These are phyloP conservation scores for Saturnispora halmiae DNA, from an alignment of 805 yeast species.

Conservation along the genomic window DNA sequence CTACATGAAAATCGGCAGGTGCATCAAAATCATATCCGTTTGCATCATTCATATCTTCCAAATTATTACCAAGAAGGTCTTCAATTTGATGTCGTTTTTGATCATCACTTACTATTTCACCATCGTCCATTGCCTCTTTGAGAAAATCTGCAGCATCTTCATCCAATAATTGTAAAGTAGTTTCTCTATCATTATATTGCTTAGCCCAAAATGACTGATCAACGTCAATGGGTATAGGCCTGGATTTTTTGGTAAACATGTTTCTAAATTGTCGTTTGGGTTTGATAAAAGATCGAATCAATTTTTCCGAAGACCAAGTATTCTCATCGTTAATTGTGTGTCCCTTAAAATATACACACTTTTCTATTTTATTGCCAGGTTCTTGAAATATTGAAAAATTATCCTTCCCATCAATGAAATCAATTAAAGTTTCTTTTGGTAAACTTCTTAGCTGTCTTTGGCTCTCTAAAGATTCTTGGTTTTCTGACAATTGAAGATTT, in stretches of 20 bases:
- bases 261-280: slow-evolving; percentile 33
- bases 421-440: background rate
- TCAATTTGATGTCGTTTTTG: no score
- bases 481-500: no score
- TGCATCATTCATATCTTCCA: slow-evolving; percentile 22
- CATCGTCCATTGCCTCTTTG: slow-evolving; percentile 13
- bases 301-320: slow-evolving; percentile 57
- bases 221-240: slow-evolving; percentile 22
- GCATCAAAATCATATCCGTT: slow-evolving; percentile 15
- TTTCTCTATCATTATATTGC: slow-evolving; percentile 34
- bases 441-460: background rate
- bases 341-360: background rate
- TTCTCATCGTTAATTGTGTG: slow-evolving; percentile 29
- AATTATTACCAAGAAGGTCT: no score
- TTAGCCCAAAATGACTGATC: slow-evolving; percentile 71
- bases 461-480: no score
- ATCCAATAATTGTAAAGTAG: slow-evolving; percentile 23
- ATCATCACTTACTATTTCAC: no score
- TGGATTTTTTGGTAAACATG: slow-evolving; percentile 14
- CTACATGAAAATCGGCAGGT: slow-evolving; percentile 1
- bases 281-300: slow-evolving; percentile 60
- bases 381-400: background rate
- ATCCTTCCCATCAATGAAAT: slow-evolving; percentile 4
- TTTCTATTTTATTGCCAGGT: background rate
- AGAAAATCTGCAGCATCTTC: slow-evolving; percentile 15